Evolutionary conservation across 257 asterid genomes (phyloP).

Genomic region (Penstemon eatonii): DNA sequence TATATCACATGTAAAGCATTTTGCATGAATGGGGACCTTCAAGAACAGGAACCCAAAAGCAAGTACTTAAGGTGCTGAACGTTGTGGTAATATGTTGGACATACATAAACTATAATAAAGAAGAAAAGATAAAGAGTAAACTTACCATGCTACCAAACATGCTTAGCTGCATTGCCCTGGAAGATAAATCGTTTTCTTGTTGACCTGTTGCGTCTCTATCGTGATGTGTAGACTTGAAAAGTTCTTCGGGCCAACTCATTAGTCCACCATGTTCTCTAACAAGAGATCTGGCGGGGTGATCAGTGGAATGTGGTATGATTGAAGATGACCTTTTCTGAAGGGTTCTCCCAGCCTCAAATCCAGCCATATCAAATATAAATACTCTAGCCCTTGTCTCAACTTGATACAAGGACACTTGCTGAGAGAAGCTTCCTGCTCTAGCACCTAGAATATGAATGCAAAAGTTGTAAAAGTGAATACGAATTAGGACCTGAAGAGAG

Average conservation of each 20-base stretch:
- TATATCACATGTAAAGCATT: no score
- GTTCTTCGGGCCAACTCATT: conserved; percentile 81
- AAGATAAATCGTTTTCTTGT: conserved; percentile 54
- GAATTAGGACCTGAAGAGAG: not conserved
- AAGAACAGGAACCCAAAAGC: not conserved
- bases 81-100: not conserved
- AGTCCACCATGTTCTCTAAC: conserved; percentile 52
- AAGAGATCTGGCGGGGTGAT: conserved; percentile 51
- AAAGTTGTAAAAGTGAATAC: not conserved
- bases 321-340: conserved; percentile 62
- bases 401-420: conserved; percentile 51
- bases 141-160: conserved; percentile 79
- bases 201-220: conserved; percentile 37
- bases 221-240: conserved; percentile 31
- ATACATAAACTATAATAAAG: not conserved
- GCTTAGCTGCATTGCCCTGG: conserved; percentile 79
- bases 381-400: conserved; percentile 81
- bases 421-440: conserved; percentile 52
- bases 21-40: no score
- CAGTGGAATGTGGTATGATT: conserved; percentile 42
- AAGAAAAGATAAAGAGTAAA: conserved; percentile 13
- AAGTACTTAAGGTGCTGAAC: not conserved
- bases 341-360: conserved; percentile 51
- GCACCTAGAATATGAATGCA: conserved; percentile 37
- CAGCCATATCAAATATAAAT: conserved; percentile 61